A percentile compares a stretch with the other conserved stretches of the same genome.
Evolutionary conservation across 305 asterid species (phyloP).

Genomic region (Fraxinus baroniana): DNA sequence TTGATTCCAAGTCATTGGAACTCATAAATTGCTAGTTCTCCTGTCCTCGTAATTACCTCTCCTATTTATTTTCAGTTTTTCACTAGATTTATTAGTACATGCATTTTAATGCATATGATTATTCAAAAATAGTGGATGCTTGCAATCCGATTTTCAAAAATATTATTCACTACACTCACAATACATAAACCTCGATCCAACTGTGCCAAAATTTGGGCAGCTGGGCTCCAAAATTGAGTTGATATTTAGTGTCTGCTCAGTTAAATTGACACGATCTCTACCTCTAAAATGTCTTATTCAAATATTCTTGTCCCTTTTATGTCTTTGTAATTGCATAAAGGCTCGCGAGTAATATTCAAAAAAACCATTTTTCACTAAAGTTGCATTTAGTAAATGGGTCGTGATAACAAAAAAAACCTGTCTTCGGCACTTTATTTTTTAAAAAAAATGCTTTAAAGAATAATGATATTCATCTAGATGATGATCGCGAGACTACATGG

Average conservation of each 20-base stretch:
- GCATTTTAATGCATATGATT: not conserved
- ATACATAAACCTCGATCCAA: not conserved
- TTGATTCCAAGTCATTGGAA: not conserved
- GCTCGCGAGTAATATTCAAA: not conserved
- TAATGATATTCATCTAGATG: not conserved
- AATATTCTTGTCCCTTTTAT: not conserved
- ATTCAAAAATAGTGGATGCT: not conserved
- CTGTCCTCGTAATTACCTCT: not conserved
- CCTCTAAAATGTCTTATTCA: not conserved
- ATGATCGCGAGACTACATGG: not conserved
- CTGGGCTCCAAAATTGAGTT: not conserved
- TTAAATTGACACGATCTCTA: not conserved
- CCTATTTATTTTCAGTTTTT: not conserved
- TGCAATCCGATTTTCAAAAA: not conserved
- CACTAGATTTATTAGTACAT: not conserved
- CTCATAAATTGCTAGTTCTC: not conserved
- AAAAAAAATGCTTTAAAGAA: not conserved
- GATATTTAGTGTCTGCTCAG: not conserved
- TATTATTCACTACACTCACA: not conserved
- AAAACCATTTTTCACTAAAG: not conserved
- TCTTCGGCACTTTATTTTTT: not conserved
- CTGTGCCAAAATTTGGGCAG: not conserved
- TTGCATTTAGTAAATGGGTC: not conserved
- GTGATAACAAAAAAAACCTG: not conserved
- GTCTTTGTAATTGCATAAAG: not conserved